These are phyloP conservation scores for Millerozyma miso DNA, from an alignment of 805 yeast species.

Conservation along the genomic window DNA sequence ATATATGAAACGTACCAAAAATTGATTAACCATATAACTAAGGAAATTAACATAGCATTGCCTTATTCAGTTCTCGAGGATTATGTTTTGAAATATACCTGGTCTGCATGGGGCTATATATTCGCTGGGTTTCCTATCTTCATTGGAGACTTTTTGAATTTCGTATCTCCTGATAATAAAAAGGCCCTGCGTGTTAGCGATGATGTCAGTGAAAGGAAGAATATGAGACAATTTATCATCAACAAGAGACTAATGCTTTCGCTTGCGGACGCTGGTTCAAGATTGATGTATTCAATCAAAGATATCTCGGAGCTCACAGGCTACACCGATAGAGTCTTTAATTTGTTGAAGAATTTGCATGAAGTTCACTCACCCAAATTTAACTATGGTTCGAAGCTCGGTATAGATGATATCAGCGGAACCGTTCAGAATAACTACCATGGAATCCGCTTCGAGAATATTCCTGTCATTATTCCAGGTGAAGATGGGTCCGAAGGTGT, in stretches of 20 bases:
- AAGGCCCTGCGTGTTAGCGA: slow-evolving; percentile 2
- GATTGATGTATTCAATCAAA: slow-evolving; percentile 91
- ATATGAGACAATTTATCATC: slow-evolving; percentile 84
- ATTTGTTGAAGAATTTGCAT: slow-evolving; percentile 70
- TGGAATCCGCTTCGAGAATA: slow-evolving; percentile 79
- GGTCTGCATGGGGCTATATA: slow-evolving; percentile 94
- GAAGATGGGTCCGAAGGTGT: slow-evolving; percentile 55
- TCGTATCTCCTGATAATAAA: slow-evolving; percentile 15
- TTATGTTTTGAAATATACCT: slow-evolving; percentile 80
- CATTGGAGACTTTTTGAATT: slow-evolving; percentile 43
- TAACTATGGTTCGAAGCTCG: slow-evolving; percentile 44
- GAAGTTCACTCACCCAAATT: slow-evolving; percentile 67
- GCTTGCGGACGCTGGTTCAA: slow-evolving; percentile 90
- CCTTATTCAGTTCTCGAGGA: slow-evolving; percentile 75
- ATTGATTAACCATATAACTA: slow-evolving; percentile 50
- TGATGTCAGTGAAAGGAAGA: slow-evolving; percentile 44
- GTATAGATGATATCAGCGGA: slow-evolving; percentile 60
- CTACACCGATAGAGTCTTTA: slow-evolving; percentile 80
- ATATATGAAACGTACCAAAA: slow-evolving; percentile 54
- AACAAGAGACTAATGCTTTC: slow-evolving; percentile 88
- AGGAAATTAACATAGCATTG: slow-evolving; percentile 56
- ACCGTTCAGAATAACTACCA: slow-evolving; percentile 65
- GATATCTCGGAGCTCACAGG: slow-evolving; percentile 91
- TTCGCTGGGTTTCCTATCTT: slow-evolving; percentile 89
- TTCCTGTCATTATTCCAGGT: slow-evolving; percentile 79